Evolutionary conservation across 2,329 filamentous ascomycete genomes (phyloP).

Genomic region (Colletotrichum lini): DNA sequence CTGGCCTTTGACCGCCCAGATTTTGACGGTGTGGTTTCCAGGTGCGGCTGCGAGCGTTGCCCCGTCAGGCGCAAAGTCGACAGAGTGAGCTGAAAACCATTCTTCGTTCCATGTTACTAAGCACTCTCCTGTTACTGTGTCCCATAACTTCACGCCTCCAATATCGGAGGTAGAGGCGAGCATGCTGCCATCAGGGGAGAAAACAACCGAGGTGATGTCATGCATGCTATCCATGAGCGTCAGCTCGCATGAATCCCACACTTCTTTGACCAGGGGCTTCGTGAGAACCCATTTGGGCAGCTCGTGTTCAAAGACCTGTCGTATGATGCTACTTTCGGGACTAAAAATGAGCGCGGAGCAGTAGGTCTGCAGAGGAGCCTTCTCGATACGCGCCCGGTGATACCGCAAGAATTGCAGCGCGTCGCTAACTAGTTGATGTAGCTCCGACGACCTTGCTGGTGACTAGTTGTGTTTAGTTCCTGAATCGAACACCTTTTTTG

Average conservation of each 20-base stretch:
- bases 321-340: not conserved
- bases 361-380: not conserved
- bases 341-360: not conserved
- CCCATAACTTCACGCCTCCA: not conserved
- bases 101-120: not conserved
- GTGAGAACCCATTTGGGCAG: not conserved
- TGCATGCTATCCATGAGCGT: not conserved
- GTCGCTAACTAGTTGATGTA: not conserved
- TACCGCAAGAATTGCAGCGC: not conserved
- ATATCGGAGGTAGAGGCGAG: not conserved
- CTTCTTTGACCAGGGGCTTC: not conserved
- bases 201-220: not conserved
- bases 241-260: not conserved
- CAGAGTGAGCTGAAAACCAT: rapidly evolving
- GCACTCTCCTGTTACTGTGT: not conserved
- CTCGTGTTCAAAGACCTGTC: not conserved
- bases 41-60: not conserved
- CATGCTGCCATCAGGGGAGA: not conserved
- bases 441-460: not conserved
- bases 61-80: not conserved
- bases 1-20: not conserved
- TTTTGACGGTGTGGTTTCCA: not conserved
- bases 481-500: too few relatives aligned
- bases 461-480: not conserved
- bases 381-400: not conserved